Evolutionary conservation across 805 yeast genomes (phyloP), one percentile per base, ranked within the genome.

Genomic region (Metschnikowia gelsemii): DNA sequence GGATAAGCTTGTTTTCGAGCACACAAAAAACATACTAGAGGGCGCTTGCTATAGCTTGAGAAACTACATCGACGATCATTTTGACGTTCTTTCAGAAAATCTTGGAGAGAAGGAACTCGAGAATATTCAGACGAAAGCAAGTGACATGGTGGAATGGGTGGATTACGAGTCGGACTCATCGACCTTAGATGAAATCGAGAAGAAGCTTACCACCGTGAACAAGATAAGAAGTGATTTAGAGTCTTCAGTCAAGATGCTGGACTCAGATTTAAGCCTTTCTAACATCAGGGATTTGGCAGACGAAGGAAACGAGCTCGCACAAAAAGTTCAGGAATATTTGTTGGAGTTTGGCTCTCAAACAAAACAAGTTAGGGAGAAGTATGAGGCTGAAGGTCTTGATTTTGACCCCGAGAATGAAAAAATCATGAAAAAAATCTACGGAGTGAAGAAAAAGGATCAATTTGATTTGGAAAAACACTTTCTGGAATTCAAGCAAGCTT

Each of bases 41-140:
- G 73, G 80, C 16, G 64, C 76, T n/a, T 68, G 89, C 40, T 90
- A 91, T 64, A 74, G 73, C 43, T 70, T 87, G 22, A 78, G 95
- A 43, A 70, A 76, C 8, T 72, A 66, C 38, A 53, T 87, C 14
- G 84, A 78, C 13, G 79, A 78, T 23, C 74, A 75, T 28, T 78
- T 73, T 18, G 73, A 72, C 6, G 43, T 49, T 0, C 49, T 69
- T 14, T 36, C 42, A 6, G 60, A 60, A 9, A 73, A 68, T 32
- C 67, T 74, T 0, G 77, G 78, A 7, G 55, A 60, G 4, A 52
- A 59, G 0, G 64, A 70, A 27, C 46, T 77, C 5, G 71, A 66
- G 4, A 51, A 59, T 22, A 19, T 48, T 40, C 43, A 51, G 21
- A 25, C 38, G 0, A 47, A 66, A 5, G 76, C 83, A 4, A 42